Evolutionary conservation across 306 rosid species (phyloP), one percentile per base, ranked within the genome.

Genomic region (Carpinus fangiana): DNA sequence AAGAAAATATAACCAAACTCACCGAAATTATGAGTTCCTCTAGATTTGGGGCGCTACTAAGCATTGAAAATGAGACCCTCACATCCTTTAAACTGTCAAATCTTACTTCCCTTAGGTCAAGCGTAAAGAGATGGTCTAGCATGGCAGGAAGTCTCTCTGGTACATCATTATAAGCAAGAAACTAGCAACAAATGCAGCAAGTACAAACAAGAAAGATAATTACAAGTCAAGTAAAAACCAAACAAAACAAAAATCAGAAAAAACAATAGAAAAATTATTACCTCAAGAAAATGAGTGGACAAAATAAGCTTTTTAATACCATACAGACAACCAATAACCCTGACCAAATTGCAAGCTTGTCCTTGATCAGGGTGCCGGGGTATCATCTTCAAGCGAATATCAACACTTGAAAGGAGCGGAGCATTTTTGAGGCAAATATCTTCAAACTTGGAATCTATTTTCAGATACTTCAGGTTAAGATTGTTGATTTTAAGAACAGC

Each of bases 21-120:
- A 82, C 85, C 17, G 78, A 78, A 47, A 82, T 54, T 11, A 14
- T 21, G 45, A 77, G 79, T 56, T 82, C 57, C 78, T 77, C 85
- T 31, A 82, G 73, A 55, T 73, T 82, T 72, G 85, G 81, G 73
- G 81, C 78, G 68, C 81, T 77, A 66, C 52, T 48, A 17, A 77
- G 66, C n/a, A 82, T n/a, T 72, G 78, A 62, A 52, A 82, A 20
- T 4, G 45, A 46, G 28, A 72, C 55, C 70, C 28, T 31, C 54
- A 77, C 70, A 26, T 53, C 55, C 76, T 16, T 38, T 8, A 38
- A 11, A 43, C 20, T 38, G 50, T 64, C 78, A 43, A 82, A 68
- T 65, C 13, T 17, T 26, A 60, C 12, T 3, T 81, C 80, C 23
- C 48, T 81, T 54, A 81, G 60, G 47, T 75, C 67, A 48, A 82